Evolutionary conservation across 2,329 filamentous ascomycete genomes (phyloP).

Genomic region (Colletotrichum musicola): DNA sequence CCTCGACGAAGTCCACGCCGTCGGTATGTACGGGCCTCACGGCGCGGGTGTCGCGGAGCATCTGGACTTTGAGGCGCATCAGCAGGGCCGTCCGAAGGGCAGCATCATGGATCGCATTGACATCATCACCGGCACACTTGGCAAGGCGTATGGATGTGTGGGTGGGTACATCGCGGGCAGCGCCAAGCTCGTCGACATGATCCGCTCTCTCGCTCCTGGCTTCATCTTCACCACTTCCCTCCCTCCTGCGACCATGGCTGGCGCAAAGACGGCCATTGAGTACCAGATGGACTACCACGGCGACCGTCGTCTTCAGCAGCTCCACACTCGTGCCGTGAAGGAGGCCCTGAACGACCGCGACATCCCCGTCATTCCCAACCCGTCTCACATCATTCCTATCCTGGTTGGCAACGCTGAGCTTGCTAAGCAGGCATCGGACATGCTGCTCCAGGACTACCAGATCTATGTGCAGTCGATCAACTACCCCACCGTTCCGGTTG

Average conservation of each 20-base stretch:
- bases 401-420: slow-evolving; percentile 94
- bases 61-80: slow-evolving; percentile 91
- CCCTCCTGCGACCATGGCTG: slow-evolving; percentile 96
- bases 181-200: slow-evolving; percentile 86
- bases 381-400: slow-evolving; percentile 94
- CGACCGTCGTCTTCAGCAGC: slow-evolving; percentile 91
- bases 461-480: slow-evolving; percentile 99
- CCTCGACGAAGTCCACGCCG: slow-evolving; percentile 97
- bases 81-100: slow-evolving; percentile 78
- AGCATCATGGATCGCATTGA: slow-evolving; percentile 96
- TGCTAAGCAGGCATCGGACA: slow-evolving; percentile 91
- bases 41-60: slow-evolving; percentile 98
- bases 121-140: slow-evolving; percentile 96
- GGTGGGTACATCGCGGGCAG: slow-evolving; percentile 98
- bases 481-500: slow-evolving; percentile 96
- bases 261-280: slow-evolving; percentile 90
- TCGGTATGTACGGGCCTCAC: slow-evolving; percentile 98
- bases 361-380: slow-evolving; percentile 98
- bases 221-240: slow-evolving; percentile 99
- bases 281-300: slow-evolving; percentile 90
- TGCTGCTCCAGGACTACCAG: slow-evolving; percentile 88
- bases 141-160: slow-evolving; percentile 97
- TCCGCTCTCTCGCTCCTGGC: slow-evolving; percentile 93
- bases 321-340: slow-evolving; percentile 96
- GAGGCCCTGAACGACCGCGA: slow-evolving; percentile 81